A percentile compares a stretch with the other conserved stretches of the same genome.
phyloP scores from a whole-genome alignment of 1,139 yeast species.

The Diutina neorugosa region DNA sequence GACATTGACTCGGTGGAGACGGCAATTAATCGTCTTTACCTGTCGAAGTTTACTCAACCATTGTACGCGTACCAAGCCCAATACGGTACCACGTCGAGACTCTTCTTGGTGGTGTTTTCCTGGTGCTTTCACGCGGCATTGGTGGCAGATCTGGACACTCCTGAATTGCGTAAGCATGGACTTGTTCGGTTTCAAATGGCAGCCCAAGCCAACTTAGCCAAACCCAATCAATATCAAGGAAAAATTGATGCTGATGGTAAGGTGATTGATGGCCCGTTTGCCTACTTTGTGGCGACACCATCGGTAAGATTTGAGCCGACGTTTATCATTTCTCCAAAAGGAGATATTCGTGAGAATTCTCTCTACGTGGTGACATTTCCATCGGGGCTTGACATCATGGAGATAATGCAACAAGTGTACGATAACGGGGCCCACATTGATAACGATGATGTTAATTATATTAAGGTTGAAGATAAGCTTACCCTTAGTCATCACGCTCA shows the following conservation, averaged over 20 bases:
- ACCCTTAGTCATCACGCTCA: not conserved
- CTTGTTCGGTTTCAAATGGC: slow-evolving; percentile 58
- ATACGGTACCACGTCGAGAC: slow-evolving; percentile 29
- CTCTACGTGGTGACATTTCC: slow-evolving; percentile 47
- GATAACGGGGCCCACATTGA: slow-evolving; percentile 41
- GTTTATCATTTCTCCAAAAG: slow-evolving; percentile 64
- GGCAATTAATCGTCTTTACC: slow-evolving; percentile 31
- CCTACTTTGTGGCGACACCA: slow-evolving; percentile 58
- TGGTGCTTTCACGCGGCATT: slow-evolving; percentile 83
- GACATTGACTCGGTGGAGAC: slow-evolving; percentile 28
- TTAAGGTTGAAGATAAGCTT: slow-evolving; percentile 13
- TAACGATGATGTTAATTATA: slow-evolving; percentile 33
- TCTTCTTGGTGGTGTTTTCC: slow-evolving; percentile 59
- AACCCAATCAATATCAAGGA: slow-evolving; percentile 41
- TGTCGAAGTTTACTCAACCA: slow-evolving; percentile 15
- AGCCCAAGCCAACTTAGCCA: slow-evolving; percentile 39
- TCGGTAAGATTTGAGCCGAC: slow-evolving; percentile 53
- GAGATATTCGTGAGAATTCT: slow-evolving; percentile 36
- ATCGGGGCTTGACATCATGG: slow-evolving; percentile 32
- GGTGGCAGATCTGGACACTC: slow-evolving; percentile 68
- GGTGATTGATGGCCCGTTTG: slow-evolving; percentile 31
- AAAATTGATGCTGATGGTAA: slow-evolving; percentile 9
- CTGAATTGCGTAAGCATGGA: slow-evolving; percentile 55
- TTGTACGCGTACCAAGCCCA: slow-evolving; percentile 42
- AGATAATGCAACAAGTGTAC: slow-evolving; percentile 49